phyloP scores from a whole-genome alignment of 495 filamentous ascomycete genomes.

The Trichoderma orchidacearum region DNA sequence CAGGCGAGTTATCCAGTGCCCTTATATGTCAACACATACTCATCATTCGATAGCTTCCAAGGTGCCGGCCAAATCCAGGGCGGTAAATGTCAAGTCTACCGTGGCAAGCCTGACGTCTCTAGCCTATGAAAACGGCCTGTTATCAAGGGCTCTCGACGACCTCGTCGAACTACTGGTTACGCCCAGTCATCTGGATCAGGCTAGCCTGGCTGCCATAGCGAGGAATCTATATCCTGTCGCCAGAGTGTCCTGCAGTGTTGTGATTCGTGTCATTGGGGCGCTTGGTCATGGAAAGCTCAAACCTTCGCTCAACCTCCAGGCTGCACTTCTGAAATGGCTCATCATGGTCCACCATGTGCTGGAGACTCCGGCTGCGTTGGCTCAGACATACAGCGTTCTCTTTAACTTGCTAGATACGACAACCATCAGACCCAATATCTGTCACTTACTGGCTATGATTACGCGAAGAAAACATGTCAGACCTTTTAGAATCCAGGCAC shows the following conservation, averaged over 20 bases:
- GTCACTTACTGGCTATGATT: slow-evolving; percentile 70
- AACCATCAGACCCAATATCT: slow-evolving; percentile 51
- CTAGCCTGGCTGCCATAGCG: slow-evolving; percentile 48
- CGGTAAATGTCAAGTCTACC: slow-evolving; percentile 23
- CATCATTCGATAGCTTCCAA: slow-evolving; percentile 12
- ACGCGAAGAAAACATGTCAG: slow-evolving; percentile 81
- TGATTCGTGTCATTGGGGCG: slow-evolving; percentile 55
- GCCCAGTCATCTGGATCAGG: slow-evolving; percentile 62
- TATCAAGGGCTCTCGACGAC: slow-evolving; percentile 40
- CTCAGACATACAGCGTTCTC: slow-evolving; percentile 60
- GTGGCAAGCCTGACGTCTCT: slow-evolving; percentile 32
- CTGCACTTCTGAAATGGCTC: slow-evolving; percentile 64
- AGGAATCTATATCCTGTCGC: slow-evolving; percentile 63
- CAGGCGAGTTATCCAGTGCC: slow-evolving; percentile 8
- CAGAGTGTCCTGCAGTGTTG: slow-evolving; percentile 43
- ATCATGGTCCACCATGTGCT: slow-evolving; percentile 64
- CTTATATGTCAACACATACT: background rate
- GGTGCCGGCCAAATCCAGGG: slow-evolving; percentile 33
- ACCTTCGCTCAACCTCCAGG: slow-evolving; percentile 54
- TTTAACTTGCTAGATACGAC: slow-evolving; percentile 81
- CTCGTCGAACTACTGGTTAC: slow-evolving; percentile 54
- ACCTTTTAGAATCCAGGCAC: slow-evolving; percentile 67
- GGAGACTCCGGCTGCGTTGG: slow-evolving; percentile 48
- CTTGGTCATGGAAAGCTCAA: slow-evolving; percentile 72
- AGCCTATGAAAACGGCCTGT: slow-evolving; percentile 55